A percentile compares a stretch with the other conserved stretches of the same genome.
Conservation (phyloP, 2,329 filamentous ascomycete genomes). For the Colletotrichum eleusines region DNA sequence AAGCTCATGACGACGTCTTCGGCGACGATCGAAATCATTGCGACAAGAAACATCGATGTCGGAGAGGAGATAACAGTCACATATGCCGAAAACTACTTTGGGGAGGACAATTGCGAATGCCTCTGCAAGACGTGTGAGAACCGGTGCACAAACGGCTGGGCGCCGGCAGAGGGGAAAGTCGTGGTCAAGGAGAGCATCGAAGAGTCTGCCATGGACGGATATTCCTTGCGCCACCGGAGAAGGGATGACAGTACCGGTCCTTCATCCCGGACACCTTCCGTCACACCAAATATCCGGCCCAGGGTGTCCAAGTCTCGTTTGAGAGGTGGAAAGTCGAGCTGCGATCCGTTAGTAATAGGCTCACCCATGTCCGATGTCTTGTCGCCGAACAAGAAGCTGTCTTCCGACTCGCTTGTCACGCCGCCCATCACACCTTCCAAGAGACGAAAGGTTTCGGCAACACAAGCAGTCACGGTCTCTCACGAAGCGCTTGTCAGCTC, state of each 20-base stretch:
- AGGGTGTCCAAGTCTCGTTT: conserved; percentile 46
- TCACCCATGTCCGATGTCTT: conserved; percentile 50
- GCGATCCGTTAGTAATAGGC: conserved; percentile 37
- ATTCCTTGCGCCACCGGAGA: conserved; percentile 67
- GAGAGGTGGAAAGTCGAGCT: conserved; percentile 44
- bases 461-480: conserved; percentile 42
- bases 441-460: conserved; percentile 55
- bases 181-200: conserved; percentile 67
- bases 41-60: conserved; percentile 81
- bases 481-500: conserved; percentile 48
- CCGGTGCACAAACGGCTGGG: conserved; percentile 84
- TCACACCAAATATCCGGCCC: conserved; percentile 45
- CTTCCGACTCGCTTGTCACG: conserved; percentile 60
- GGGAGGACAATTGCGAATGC: conserved; percentile 93
- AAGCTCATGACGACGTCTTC: conserved; percentile 85
- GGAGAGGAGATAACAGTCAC: conserved; percentile 98
- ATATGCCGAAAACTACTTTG: conserved; percentile 97
- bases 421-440: conserved; percentile 69
- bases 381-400: conserved; percentile 52
- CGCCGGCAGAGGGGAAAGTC: conserved; percentile 61
- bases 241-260: conserved; percentile 63
- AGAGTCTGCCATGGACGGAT: conserved; percentile 61
- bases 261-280: conserved; percentile 68
- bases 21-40: conserved; percentile 91
- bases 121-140: conserved; percentile 90